These are phyloP conservation scores for Clarkia xantiana DNA, from an alignment of 345 rosid species.

Conservation along the genomic window DNA sequence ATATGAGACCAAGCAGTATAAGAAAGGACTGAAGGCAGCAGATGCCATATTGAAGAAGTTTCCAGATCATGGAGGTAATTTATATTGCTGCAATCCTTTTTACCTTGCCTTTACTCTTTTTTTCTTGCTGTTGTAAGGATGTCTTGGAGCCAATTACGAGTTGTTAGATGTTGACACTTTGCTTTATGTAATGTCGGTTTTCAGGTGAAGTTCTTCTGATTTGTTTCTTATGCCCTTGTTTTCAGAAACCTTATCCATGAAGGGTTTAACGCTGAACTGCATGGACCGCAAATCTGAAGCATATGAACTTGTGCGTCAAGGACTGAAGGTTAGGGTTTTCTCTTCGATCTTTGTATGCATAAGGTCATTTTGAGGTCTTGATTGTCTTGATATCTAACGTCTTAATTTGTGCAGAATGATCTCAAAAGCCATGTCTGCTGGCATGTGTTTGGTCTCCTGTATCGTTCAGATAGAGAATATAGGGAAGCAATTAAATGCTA, in stretches of 20 bases:
- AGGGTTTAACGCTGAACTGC: constrained; percentile 93
- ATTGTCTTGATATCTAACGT: constrained; percentile 4
- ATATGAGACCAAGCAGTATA: constrained; percentile 93
- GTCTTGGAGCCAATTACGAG: too few relatives aligned
- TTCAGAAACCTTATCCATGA: constrained; percentile 96
- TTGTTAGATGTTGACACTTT: too few relatives aligned
- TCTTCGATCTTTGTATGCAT: constrained; percentile 7
- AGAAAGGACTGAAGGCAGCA: constrained; percentile 98
- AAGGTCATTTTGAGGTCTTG: constrained; percentile 2
- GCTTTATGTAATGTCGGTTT: background rate
- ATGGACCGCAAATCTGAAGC: constrained; percentile 99
- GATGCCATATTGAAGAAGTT: constrained; percentile 90
- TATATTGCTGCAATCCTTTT: background rate
- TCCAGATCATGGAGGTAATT: constrained; percentile 98
- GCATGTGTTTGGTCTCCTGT: constrained; percentile 97
- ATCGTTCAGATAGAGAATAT: constrained; percentile 97
- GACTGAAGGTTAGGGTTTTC: constrained; percentile 56
- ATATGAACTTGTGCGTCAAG: constrained; percentile 89
- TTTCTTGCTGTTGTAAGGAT: background rate
- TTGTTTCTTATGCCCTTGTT: constrained; percentile 5
- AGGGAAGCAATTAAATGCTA: constrained; percentile 99
- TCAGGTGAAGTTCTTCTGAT: constrained; percentile 2
- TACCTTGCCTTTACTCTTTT: background rate
- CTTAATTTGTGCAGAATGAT: constrained; percentile 61
- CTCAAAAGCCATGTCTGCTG: constrained; percentile 99